Evolutionary conservation across 2,329 filamentous ascomycete species (phyloP), one percentile per base, ranked within the genome.

Genomic region (Sporothrix phasma): DNA sequence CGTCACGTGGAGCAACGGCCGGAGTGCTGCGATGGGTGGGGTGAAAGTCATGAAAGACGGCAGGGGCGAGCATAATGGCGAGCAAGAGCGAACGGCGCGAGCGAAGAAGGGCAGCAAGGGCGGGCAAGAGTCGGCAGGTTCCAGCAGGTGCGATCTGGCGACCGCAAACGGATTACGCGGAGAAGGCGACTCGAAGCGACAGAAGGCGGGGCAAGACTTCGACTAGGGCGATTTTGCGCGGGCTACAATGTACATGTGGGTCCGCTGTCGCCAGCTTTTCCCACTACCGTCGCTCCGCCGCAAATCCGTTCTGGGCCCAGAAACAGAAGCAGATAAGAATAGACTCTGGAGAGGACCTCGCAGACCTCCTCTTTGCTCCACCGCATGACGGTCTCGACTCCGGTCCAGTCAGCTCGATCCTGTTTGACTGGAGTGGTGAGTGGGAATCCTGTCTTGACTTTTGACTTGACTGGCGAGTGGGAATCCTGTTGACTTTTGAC

Each of bases 321-420:
- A n/a, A n/a, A n/a, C n/a, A n/a, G n/a, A n/a, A n/a, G n/a, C n/a
- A n/a, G n/a, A n/a, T n/a, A n/a, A n/a, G n/a, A n/a, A n/a, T n/a
- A n/a, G n/a, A n/a, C n/a, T n/a, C n/a, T n/a, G n/a, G n/a, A n/a
- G n/a, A n/a, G 39, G 51, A 54, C 19, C 5, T 4, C 15, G 22
- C 54, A 22, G 54, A 43, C 22, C 22, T 58, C 39, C 39, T 22
- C 54, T 29, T 58, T 58, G 54, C 37, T 58, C 54, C 54, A 58
- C 54, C 54, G 51, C 54, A n/a, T 24, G 39, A 3, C 54, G 54
- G 54, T 58, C 54, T 58, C 54, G 54, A 58, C 37, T 43, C 54
- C 54, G 54, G 37, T 56, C 51, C 31, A 56, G 51, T 56, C 51
- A 56, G 31, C 31, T 56, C 51, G 51, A 56, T 39, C 34, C 39